These are phyloP conservation scores for Cryptomeria japonica DNA, from an alignment of 75 land plant genomes.

Conservation along the genomic window DNA sequence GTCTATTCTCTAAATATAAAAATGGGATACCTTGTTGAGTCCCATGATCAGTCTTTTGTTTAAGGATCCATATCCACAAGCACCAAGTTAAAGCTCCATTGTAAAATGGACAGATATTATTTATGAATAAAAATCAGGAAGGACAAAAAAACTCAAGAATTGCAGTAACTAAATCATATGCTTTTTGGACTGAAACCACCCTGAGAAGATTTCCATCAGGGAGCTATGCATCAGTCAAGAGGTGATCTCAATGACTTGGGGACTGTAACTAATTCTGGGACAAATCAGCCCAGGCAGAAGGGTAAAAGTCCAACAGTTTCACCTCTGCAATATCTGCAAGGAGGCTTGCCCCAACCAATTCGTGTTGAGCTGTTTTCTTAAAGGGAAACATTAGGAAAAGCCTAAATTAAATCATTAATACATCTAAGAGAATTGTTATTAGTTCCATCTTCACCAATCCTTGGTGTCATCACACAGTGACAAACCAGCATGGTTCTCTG, in stretches of 20 bases:
- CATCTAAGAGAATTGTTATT: neutral
- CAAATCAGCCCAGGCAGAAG: neutral
- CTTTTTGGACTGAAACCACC: neutral
- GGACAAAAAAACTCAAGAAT: neutral
- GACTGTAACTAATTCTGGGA: neutral
- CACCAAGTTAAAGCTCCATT: neutral
- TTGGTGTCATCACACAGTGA: neutral
- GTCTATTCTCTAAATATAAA: neutral
- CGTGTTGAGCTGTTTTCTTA: neutral
- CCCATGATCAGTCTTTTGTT: neutral
- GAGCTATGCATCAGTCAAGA: constrained; percentile 24
- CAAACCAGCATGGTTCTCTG: neutral
- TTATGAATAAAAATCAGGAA: neutral
- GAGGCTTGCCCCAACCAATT: neutral
- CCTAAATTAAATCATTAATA: neutral
- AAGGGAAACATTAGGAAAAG: neutral
- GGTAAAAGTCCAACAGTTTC: neutral
- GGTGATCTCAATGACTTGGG: neutral
- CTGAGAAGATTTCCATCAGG: constrained; percentile 16
- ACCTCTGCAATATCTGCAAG: neutral
- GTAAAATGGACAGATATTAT: neutral
- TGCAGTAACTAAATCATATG: neutral
- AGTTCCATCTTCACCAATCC: neutral
- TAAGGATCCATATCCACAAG: neutral
- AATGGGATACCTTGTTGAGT: neutral